Conservation (phyloP, 2,329 filamentous ascomycete genomes). For the Colletotrichum gloeosporioides region DNA sequence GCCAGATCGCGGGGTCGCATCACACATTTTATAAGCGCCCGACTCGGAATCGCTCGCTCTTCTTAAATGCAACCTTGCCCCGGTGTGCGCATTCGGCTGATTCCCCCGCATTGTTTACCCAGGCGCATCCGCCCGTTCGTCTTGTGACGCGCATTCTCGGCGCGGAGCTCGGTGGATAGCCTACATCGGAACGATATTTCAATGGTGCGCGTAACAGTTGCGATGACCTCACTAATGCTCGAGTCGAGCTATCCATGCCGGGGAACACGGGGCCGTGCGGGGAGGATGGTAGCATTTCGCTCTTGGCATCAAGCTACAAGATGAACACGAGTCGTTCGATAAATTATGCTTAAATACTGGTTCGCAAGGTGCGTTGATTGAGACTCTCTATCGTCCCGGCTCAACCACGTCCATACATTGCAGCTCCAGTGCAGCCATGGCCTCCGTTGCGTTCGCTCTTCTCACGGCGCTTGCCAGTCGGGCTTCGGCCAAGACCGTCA, state of each 20-base stretch:
- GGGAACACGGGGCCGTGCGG: slow-evolving; percentile 12
- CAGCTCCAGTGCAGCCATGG: not conserved
- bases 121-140: not conserved
- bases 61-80: not conserved
- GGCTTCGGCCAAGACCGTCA: slow-evolving; percentile 20
- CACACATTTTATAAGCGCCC: slow-evolving; percentile 7
- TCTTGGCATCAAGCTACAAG: slow-evolving; percentile 1
- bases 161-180: not conserved
- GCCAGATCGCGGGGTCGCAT: not conserved
- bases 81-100: not conserved
- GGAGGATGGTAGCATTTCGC: not conserved
- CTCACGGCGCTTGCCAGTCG: not conserved
- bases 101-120: not conserved
- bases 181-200: not conserved
- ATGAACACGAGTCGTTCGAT: not conserved
- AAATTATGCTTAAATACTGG: not conserved
- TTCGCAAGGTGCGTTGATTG: not conserved
- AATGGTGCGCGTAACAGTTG: slow-evolving; percentile 18
- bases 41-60: not conserved
- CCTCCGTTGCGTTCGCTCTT: not conserved
- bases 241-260: not conserved
- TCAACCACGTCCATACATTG: not conserved
- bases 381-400: not conserved
- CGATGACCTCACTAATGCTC: slow-evolving; percentile 14
- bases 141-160: not conserved